A percentile compares a stretch with the other conserved stretches of the same genome.
phyloP scores from a whole-genome alignment of 2,329 filamentous ascomycete species.

The Pseudogymnoascus sp. region DNA sequence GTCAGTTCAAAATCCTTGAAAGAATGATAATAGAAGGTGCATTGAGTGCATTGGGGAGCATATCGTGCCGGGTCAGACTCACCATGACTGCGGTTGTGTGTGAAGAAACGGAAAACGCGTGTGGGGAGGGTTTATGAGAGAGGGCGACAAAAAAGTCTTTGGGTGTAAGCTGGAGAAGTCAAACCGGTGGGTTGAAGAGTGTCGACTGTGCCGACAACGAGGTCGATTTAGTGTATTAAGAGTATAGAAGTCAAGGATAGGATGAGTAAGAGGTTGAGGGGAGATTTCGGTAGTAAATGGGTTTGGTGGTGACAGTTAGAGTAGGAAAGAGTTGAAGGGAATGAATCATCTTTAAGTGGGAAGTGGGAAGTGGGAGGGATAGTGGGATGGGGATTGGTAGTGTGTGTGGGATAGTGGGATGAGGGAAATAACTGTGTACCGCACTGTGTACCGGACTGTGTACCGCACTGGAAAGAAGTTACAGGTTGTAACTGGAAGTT shows the following conservation, averaged over 20 bases:
- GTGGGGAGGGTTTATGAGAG: not conserved
- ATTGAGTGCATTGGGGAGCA: not conserved
- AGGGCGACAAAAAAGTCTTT: constrained; percentile 7
- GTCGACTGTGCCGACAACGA: constrained; percentile 4
- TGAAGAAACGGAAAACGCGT: constrained; percentile 7
- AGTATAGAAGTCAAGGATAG: not conserved
- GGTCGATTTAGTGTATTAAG: constrained; percentile 5
- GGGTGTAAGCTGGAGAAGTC: not conserved
- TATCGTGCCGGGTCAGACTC: not conserved
- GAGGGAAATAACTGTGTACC: not conserved
- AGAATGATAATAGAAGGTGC: not conserved
- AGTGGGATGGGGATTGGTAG: not conserved
- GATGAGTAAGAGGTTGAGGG: not conserved
- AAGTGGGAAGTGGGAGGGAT: not conserved
- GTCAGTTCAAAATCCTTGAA: constrained; percentile 23
- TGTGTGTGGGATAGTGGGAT: not conserved
- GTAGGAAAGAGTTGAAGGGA: not conserved
- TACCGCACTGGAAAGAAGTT: not conserved
- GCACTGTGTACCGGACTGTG: too few species aligned
- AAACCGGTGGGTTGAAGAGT: not conserved
- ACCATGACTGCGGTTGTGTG: constrained; percentile 14
- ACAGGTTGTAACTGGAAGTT: not conserved
- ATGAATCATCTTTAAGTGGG: constrained; percentile 9
- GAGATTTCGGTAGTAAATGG: not conserved
- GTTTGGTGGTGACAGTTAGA: not conserved